Evolutionary conservation across 257 asterid species (phyloP).

Genomic region (Gentiana macrophylla): DNA sequence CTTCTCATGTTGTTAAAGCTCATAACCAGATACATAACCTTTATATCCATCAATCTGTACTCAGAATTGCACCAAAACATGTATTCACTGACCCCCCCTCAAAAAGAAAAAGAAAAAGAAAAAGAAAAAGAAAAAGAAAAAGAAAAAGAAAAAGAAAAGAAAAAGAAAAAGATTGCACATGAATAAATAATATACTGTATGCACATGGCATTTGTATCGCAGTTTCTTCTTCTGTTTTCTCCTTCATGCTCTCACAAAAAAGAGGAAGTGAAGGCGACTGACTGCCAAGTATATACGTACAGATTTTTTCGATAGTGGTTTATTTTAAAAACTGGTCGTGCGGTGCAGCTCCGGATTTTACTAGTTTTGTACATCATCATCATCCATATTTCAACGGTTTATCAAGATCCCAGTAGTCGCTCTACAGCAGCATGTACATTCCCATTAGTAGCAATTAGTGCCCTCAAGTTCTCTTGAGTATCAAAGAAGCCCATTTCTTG

Average conservation of each 20-base stretch:
- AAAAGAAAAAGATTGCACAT: too few species aligned
- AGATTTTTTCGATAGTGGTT: too few species aligned
- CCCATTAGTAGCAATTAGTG: slow-evolving; percentile 37
- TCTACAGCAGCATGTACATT: slow-evolving; percentile 51
- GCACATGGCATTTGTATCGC: slow-evolving; percentile 3
- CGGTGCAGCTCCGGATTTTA: slow-evolving; percentile 10
- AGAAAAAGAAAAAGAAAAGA: too few species aligned
- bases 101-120: too few species aligned
- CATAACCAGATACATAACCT: too few species aligned
- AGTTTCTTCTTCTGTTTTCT: not conserved
- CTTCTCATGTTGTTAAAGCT: too few species aligned
- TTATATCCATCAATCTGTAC: too few species aligned
- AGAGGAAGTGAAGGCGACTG: slow-evolving; percentile 8
- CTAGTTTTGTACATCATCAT: slow-evolving; percentile 5
- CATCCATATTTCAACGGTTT: not conserved
- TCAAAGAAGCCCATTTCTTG: slow-evolving; percentile 50
- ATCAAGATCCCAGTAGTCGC: slow-evolving; percentile 29
- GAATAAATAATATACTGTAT: too few species aligned
- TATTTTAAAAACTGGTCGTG: not conserved
- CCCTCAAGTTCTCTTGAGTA: slow-evolving; percentile 38
- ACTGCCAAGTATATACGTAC: not conserved
- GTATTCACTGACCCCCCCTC: too few species aligned
- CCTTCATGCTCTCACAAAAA: slow-evolving; percentile 12
- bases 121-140: too few species aligned
- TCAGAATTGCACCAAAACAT: too few species aligned